These are phyloP conservation scores for Ustilago vetiveriae DNA, from an alignment of 1,284 basidiomycete genomes.

Conservation along the genomic window DNA sequence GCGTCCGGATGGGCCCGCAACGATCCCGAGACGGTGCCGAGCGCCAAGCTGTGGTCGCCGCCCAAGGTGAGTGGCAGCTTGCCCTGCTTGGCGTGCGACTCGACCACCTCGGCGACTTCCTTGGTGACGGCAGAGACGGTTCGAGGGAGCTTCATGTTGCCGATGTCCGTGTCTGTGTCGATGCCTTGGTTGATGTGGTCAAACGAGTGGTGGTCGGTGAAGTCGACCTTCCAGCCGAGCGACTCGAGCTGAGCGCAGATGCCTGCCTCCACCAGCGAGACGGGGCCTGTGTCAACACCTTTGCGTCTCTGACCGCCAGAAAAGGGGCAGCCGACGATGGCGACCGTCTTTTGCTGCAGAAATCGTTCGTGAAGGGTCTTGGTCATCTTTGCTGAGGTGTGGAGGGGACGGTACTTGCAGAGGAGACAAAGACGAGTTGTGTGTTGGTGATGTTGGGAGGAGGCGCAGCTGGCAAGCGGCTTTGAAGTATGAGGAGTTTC, in stretches of 20 bases:
- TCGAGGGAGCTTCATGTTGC: slow-evolving; percentile 59
- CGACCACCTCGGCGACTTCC: slow-evolving; percentile 80
- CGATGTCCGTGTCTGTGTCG: slow-evolving; percentile 53
- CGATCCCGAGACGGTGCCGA: slow-evolving; percentile 67
- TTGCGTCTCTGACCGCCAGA: slow-evolving; percentile 61
- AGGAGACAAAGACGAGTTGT: too few relatives aligned
- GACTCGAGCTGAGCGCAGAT: slow-evolving; percentile 64
- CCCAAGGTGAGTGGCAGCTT: slow-evolving; percentile 91
- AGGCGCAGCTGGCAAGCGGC: too few relatives aligned
- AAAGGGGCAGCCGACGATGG: slow-evolving; percentile 64
- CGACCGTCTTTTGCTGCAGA: slow-evolving; percentile 50
- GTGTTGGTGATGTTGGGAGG: too few relatives aligned
- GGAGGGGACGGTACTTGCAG: too few relatives aligned
- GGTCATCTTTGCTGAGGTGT: slow-evolving; percentile 17
- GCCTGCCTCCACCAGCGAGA: slow-evolving; percentile 57
- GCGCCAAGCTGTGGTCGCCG: slow-evolving; percentile 88
- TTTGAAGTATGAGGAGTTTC: too few relatives aligned
- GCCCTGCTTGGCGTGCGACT: slow-evolving; percentile 78
- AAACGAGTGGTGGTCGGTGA: slow-evolving; percentile 88
- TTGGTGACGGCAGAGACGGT: slow-evolving; percentile 75
- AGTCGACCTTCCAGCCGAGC: slow-evolving; percentile 88
- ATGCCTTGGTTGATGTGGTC: slow-evolving; percentile 74
- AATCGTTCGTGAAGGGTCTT: slow-evolving; percentile 44
- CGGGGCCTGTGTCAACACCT: slow-evolving; percentile 64
- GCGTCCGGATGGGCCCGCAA: slow-evolving; percentile 72